A percentile compares a stretch with the other conserved stretches of the same genome.
Conservation (phyloP, 257 asterid genomes). For the Catharanthus roseus region DNA sequence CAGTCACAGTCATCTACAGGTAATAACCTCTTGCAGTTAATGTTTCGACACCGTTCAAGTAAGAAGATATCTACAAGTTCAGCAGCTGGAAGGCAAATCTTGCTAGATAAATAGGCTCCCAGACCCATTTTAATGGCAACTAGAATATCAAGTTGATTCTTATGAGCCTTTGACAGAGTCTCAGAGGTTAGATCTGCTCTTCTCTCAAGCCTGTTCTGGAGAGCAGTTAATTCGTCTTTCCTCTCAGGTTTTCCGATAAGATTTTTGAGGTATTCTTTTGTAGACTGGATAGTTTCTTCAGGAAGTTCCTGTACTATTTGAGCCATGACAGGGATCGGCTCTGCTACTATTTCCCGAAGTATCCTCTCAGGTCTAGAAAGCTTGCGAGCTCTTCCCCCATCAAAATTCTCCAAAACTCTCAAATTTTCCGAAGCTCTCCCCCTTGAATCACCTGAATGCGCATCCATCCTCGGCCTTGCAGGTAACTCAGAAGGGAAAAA, state of each 20-base stretch:
- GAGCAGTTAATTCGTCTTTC: slow-evolving; percentile 46
- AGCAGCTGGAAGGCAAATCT: slow-evolving; percentile 33
- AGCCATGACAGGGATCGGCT: slow-evolving; percentile 60
- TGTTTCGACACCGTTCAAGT: slow-evolving; percentile 74
- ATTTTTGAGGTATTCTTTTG: slow-evolving; percentile 53
- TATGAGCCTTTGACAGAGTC: slow-evolving; percentile 69
- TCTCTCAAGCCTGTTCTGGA: slow-evolving; percentile 65
- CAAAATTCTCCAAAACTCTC: slow-evolving; percentile 41
- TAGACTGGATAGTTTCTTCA: slow-evolving; percentile 57
- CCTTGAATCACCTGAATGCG: slow-evolving; percentile 53
- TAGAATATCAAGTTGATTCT: slow-evolving; percentile 63
- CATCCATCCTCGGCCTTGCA: slow-evolving; percentile 54
- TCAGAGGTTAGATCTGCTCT: slow-evolving; percentile 71
- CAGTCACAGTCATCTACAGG: slow-evolving; percentile 88
- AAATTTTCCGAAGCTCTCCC: slow-evolving; percentile 43
- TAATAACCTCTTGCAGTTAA: slow-evolving; percentile 56
- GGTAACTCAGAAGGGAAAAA: slow-evolving; percentile 81
- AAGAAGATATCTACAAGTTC: slow-evolving; percentile 74
- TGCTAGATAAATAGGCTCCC: slow-evolving; percentile 44
- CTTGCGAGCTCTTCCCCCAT: slow-evolving; percentile 35
- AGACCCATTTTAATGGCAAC: slow-evolving; percentile 72
- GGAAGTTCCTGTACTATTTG: slow-evolving; percentile 69
- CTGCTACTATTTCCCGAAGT: slow-evolving; percentile 61
- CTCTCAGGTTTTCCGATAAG: slow-evolving; percentile 48
- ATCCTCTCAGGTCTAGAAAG: slow-evolving; percentile 63